These are phyloP conservation scores for Ophiostoma ulmi DNA, from an alignment of 2,329 filamentous ascomycete genomes.

Conservation along the genomic window DNA sequence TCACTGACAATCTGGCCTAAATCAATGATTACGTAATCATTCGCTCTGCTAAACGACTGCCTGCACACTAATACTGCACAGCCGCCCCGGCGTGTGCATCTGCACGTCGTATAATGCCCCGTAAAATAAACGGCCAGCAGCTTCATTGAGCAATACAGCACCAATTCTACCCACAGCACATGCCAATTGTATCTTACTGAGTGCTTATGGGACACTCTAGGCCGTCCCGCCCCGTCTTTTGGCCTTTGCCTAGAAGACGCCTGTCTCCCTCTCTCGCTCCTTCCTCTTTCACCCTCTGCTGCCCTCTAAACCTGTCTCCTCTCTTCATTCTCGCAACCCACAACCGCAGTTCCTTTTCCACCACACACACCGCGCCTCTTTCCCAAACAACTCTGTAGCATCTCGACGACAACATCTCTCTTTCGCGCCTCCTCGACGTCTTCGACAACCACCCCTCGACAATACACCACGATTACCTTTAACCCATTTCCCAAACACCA, in stretches of 20 bases:
- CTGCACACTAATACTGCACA: background rate
- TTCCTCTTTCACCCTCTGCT: conserved; percentile 6
- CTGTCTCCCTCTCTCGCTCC: background rate
- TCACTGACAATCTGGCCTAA: conserved; percentile 3
- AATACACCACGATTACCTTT: background rate
- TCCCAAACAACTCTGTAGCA: conserved; percentile 11
- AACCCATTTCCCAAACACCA: background rate
- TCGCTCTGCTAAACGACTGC: background rate
- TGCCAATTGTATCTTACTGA: background rate
- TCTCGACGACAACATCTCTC: conserved; percentile 14
- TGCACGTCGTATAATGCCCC: conserved; percentile 6
- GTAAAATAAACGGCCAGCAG: background rate
- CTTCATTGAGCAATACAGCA: too few relatives aligned
- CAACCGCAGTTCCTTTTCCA: conserved; percentile 16
- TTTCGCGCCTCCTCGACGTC: conserved; percentile 6
- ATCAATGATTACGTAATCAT: background rate
- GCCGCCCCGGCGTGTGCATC: background rate
- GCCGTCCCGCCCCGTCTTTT: too few relatives aligned
- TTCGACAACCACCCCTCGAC: background rate
- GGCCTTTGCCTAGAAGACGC: too few relatives aligned
- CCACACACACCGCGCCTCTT: conserved; percentile 17
- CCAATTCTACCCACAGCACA: background rate
- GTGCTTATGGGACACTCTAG: too few relatives aligned
- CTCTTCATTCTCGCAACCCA: conserved; percentile 17
- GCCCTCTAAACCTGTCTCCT: background rate